Evolutionary conservation across 2,329 filamentous ascomycete species (phyloP).

Genomic region (Teratosphaeria gauchensis): DNA sequence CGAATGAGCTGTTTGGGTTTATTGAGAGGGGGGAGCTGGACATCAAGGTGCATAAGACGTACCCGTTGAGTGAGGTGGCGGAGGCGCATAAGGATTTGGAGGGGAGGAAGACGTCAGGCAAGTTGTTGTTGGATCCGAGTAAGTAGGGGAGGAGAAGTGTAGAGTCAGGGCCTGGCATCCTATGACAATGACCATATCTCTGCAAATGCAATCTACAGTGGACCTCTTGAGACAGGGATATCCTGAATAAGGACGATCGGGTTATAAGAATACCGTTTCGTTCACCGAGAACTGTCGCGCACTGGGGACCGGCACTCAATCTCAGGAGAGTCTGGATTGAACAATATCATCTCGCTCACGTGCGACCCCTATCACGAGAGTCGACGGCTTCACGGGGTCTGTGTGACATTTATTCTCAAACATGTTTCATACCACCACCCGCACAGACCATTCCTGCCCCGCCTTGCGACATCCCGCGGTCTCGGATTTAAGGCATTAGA

Average conservation of each 20-base stretch:
- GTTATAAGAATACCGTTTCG: no score
- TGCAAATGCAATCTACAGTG: no score
- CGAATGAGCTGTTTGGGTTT: constrained; percentile 62
- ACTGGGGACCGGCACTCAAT: no score
- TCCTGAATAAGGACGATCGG: no score
- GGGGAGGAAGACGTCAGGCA: constrained; percentile 72
- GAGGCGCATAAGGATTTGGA: constrained; percentile 71
- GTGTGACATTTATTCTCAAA: background rate
- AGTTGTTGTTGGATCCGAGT: constrained; percentile 60
- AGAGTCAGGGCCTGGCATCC: background rate
- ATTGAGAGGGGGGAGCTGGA: constrained; percentile 61
- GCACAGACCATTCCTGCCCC: background rate
- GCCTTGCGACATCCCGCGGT: background rate
- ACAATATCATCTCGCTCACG: no score
- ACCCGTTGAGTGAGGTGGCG: constrained; percentile 62
- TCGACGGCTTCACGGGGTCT: no score
- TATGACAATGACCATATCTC: background rate
- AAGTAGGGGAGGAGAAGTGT: constrained; percentile 11
- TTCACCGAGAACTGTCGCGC: no score
- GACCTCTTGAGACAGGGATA: no score
- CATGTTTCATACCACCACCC: background rate
- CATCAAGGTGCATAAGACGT: constrained; percentile 64
- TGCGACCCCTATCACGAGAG: no score
- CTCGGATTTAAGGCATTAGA: background rate
- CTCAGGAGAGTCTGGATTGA: no score